Evolutionary conservation across 2,329 filamentous ascomycete genomes (phyloP).

Genomic region (Exophiala alcalophila): DNA sequence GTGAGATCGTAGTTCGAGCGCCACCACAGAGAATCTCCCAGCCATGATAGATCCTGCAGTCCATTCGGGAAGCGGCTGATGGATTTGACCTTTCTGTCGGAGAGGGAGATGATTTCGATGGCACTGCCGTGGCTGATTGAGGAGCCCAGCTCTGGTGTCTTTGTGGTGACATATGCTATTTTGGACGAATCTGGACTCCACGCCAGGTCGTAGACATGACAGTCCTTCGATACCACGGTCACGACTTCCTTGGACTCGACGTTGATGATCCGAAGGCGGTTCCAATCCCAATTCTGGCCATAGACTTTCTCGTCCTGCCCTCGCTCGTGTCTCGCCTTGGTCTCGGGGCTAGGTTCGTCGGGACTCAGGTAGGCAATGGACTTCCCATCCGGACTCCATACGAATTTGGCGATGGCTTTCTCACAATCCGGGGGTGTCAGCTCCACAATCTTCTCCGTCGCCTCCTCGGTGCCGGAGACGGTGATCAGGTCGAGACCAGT

Average conservation of each 20-base stretch:
- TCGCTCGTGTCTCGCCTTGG: background rate
- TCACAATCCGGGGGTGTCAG: background rate
- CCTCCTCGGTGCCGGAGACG: background rate
- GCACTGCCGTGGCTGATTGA: background rate
- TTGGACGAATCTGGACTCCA: slow-evolving; percentile 23
- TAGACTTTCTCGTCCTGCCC: slow-evolving; percentile 7
- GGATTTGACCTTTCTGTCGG: background rate
- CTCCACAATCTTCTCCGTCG: background rate
- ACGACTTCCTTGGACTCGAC: background rate
- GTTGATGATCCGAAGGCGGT: slow-evolving; percentile 8
- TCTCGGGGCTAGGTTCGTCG: slow-evolving; percentile 1
- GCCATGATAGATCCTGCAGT: background rate
- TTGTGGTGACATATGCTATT: slow-evolving; percentile 15
- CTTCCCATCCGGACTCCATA: slow-evolving; percentile 16
- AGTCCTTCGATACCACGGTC: background rate
- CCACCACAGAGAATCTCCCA: background rate
- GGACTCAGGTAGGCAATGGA: slow-evolving; percentile 2
- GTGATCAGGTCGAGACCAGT: background rate
- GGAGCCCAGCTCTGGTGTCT: slow-evolving; percentile 1
- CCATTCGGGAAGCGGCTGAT: background rate
- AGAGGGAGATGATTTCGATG: background rate
- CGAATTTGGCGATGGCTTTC: slow-evolving; percentile 9
- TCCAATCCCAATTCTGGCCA: slow-evolving; percentile 6
- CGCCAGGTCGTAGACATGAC: slow-evolving; percentile 16
- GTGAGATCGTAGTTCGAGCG: background rate